Conservation (phyloP, 345 rosid genomes). For the Brassica carinata region DNA sequence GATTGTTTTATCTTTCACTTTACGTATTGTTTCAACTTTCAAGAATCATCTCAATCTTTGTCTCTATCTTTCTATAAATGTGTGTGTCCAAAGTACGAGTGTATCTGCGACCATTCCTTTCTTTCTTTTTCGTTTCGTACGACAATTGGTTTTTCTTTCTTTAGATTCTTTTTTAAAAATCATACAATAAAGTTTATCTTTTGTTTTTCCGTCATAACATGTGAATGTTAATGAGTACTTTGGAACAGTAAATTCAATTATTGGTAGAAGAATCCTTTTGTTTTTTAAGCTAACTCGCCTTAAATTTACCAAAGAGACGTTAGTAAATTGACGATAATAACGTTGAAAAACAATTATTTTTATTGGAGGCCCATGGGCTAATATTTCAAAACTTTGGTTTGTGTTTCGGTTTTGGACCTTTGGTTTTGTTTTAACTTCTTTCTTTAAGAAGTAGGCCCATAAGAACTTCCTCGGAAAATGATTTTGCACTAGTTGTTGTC, state of each 20-base stretch:
- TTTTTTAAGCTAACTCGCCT: background rate
- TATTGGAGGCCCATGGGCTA: background rate
- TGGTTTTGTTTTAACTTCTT: background rate
- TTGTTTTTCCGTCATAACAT: slow-evolving; percentile 14
- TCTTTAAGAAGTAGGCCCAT: background rate
- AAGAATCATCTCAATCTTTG: slow-evolving; percentile 27
- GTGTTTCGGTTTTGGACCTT: background rate
- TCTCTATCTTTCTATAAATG: slow-evolving; percentile 31
- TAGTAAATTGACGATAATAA: background rate
- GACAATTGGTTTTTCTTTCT: slow-evolving; percentile 27
- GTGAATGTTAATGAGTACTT: slow-evolving; percentile 4
- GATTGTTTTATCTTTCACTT: slow-evolving; percentile 25
- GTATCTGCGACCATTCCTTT: slow-evolving; percentile 9
- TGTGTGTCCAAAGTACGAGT: slow-evolving; percentile 23
- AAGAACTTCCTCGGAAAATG: background rate
- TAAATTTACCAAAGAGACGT: background rate
- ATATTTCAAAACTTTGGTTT: background rate
- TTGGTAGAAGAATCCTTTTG: background rate
- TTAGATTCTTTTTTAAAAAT: background rate
- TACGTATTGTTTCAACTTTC: slow-evolving; percentile 17
- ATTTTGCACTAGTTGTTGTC: background rate
- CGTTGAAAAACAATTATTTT: background rate
- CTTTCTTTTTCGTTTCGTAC: slow-evolving; percentile 29
- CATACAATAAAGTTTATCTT: background rate
- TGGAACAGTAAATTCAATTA: background rate